These are phyloP conservation scores for Staphylotrichum longicolle DNA, from an alignment of 495 filamentous ascomycete genomes.

Conservation along the genomic window DNA sequence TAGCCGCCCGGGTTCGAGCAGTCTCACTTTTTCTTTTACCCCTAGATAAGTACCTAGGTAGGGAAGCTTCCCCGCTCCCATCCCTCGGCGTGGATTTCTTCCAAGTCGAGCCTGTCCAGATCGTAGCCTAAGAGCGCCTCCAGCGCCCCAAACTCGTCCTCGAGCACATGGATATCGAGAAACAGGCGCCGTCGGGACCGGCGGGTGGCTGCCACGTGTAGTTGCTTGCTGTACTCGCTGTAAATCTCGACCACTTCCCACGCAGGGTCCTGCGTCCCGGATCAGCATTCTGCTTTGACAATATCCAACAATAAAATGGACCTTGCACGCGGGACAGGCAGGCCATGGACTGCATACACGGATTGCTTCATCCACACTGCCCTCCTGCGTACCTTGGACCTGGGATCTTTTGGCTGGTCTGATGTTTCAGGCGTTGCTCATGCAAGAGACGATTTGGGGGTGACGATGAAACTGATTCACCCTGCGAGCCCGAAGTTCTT, in stretches of 20 bases:
- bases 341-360: background rate
- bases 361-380: slow-evolving; percentile 1
- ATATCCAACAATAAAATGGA: background rate
- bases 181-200: background rate
- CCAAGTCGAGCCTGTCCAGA: background rate
- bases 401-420: too few species aligned
- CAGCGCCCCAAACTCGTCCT: background rate
- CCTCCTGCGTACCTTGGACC: background rate
- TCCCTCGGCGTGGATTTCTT: background rate
- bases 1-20: too few species aligned
- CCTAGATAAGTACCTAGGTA: too few species aligned
- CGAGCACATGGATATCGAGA: background rate
- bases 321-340: background rate
- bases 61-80: too few species aligned
- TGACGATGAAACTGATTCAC: too few species aligned
- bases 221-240: background rate
- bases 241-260: background rate
- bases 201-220: background rate
- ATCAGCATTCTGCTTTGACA: background rate
- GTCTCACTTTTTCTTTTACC: too few species aligned
- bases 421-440: too few species aligned
- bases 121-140: background rate
- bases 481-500: too few species aligned
- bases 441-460: too few species aligned
- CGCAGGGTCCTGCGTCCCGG: background rate